Evolutionary conservation across 129 eudicot genomes (phyloP), one percentile per base, ranked within the genome.

Genomic region (Pulicaria dysenterica): DNA sequence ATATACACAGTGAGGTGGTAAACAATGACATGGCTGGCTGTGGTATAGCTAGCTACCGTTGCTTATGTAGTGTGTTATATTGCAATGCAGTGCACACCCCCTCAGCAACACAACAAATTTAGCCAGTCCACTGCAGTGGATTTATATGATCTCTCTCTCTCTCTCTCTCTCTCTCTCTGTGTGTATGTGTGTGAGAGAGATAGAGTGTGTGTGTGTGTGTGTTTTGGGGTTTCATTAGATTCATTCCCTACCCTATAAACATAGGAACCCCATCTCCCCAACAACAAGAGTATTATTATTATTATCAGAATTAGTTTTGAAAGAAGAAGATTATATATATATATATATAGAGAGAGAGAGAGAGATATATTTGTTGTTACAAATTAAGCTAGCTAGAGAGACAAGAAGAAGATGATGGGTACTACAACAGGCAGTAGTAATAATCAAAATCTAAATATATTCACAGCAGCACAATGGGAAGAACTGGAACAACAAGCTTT

Each of bases 401-500:
- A 48, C 7, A 40, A 31, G 31, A 40, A 14, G 73, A 70, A 48
- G 79, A 82, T 82, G 88, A 75, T 69, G 74, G 50, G 48, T 73
- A 69, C 31, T 24, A 24, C 31, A 24, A 24, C 66, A 51, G 69
- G 60, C 56, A 80, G 57, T 40, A 81, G 67, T 19, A 14, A 58
- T 34, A 72, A 44, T 58, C 67, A 55, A 31, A 69, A 58, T 64
- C 56, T 9, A 50, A 70, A 54, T 58, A 64, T 58, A 7, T 87
- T 87, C 84, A 87, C 85, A 50, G 73, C 81, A 49, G 63, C 70
- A 34, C 92, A 87, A 70, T 78, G 81, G 84, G 77, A 83, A 79
- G 88, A 83, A 79, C 79, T 83, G 63, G 82, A 83, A 61, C 88
- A 79, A 10, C 92, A 87, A 81, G 84, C 85, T 42, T 59, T 87